phyloP scores from a whole-genome alignment of 768 basidiomycete species.

The Pleurotus eryngii region DNA sequence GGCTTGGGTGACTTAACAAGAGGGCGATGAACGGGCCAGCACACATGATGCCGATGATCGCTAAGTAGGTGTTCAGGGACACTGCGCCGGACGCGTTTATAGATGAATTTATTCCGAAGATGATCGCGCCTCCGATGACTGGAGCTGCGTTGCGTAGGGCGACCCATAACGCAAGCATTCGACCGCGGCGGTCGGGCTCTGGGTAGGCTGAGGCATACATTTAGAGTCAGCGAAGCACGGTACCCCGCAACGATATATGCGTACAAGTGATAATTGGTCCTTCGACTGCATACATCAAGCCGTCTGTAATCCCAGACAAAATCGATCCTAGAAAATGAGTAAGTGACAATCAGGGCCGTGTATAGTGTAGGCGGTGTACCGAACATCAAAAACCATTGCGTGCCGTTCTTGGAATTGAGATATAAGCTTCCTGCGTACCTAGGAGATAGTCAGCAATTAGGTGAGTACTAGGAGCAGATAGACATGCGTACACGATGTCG shows the following conservation, averaged over 20 bases:
- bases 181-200: slow-evolving; percentile 28
- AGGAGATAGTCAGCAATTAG: neutral
- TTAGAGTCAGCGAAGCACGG: no score
- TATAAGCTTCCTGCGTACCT: slow-evolving; percentile 31
- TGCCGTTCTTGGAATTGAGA: slow-evolving; percentile 30
- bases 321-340: slow-evolving; percentile 19
- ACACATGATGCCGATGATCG: slow-evolving; percentile 34
- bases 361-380: slow-evolving; percentile 9
- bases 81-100: slow-evolving; percentile 27
- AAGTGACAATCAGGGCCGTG: neutral
- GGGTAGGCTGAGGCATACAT: slow-evolving; percentile 23
- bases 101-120: slow-evolving; percentile 26
- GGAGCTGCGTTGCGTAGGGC: slow-evolving; percentile 30
- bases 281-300: slow-evolving; percentile 29
- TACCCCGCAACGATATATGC: no score
- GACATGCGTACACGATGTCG: slow-evolving; percentile 23
- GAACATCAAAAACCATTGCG: slow-evolving; percentile 32
- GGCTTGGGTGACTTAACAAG: slow-evolving; percentile 24
- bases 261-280: slow-evolving; percentile 30
- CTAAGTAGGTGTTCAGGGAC: slow-evolving; percentile 28
- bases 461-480: neutral
- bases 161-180: slow-evolving; percentile 32
- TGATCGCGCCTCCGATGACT: slow-evolving; percentile 32
- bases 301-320: slow-evolving; percentile 27
- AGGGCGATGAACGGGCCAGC: slow-evolving; percentile 29